phyloP scores from a whole-genome alignment of 2,329 filamentous ascomycete species.

The Parasarocladium wereldwijsianum region DNA sequence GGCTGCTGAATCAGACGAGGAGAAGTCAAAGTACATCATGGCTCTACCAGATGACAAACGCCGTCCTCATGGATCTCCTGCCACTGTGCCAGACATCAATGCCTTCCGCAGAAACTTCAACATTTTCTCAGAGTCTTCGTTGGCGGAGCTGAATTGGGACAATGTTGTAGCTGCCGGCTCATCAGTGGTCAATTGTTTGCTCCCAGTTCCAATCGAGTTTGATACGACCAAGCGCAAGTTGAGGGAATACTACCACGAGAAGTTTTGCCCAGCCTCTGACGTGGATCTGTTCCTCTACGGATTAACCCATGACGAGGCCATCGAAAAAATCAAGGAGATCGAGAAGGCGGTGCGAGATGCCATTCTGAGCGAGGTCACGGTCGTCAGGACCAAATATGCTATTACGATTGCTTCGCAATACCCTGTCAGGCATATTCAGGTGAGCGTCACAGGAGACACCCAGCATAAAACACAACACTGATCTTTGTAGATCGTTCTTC shows the following conservation, averaged over 20 bases:
- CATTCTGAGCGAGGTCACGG: constrained; percentile 70
- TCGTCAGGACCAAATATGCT: constrained; percentile 73
- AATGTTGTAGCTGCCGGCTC: constrained; percentile 74
- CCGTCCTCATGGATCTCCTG: constrained; percentile 45
- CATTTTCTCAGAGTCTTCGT: constrained; percentile 65
- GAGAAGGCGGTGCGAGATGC: constrained; percentile 62
- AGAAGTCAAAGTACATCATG: constrained; percentile 58
- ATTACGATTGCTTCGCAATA: constrained; percentile 78
- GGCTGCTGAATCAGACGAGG: constrained; percentile 38
- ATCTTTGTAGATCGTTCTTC: constrained; percentile 53
- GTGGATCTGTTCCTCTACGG: constrained; percentile 80
- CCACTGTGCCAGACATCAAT: constrained; percentile 49
- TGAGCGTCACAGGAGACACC: constrained; percentile 10
- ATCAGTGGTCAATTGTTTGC: constrained; percentile 62
- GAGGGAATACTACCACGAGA: constrained; percentile 67
- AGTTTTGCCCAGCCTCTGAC: constrained; percentile 69
- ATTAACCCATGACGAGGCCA: constrained; percentile 58
- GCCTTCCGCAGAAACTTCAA: constrained; percentile 70
- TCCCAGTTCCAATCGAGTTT: constrained; percentile 53
- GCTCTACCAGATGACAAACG: constrained; percentile 45
- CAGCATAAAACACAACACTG: constrained; percentile 5
- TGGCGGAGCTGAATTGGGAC: constrained; percentile 64
- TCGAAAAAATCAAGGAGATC: constrained; percentile 75
- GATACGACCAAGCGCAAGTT: constrained; percentile 46
- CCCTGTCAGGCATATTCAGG: constrained; percentile 64